Evolutionary conservation across 495 filamentous ascomycete genomes (phyloP), one percentile per base, ranked within the genome.

Genomic region (Extremus antarcticus): DNA sequence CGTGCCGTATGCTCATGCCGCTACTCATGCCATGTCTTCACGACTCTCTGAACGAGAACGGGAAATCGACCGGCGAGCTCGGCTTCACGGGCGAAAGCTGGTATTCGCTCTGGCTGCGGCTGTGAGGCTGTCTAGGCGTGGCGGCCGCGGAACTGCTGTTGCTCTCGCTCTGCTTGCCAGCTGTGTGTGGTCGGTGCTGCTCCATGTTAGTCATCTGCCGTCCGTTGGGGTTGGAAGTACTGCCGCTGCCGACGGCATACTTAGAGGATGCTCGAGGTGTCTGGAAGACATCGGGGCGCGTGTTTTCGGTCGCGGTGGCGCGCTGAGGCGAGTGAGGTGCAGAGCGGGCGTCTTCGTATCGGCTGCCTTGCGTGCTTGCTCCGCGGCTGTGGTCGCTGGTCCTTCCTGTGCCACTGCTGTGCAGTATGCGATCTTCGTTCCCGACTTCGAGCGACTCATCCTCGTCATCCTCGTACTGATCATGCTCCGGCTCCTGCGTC

Each of bases 101-200:
- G 3, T 55, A 45, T 16, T 60, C 58, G 58, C 58, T 60, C 20
- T 49, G 35, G 43, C 58, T 60, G 16, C 58, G 58, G 15, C 47
- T 40, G 53, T 60, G 58, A 1, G 51, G 10, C 48, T 21, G 40
- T 15, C n/a, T 20, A 8, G 46, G 46, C 20, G 32, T 50, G 19
- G 29, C 15, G 4, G 23, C 19, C 8, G 19, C 47, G 13, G 47
- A 9, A 25, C 10, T 7, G 47, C 19, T 32, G 16, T 16, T 32
- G 16, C 17, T 19, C 2, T 15, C 2, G 1, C 7, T 25, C 23
- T 45, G 39, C 1, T 54, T 39, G 17, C 47, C 57, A 3, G 57
- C 47, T 7, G 57, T 55, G 19, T 40, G 7, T n/a, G 52, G 57
- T 1, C 51, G 45, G 22, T 47, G n/a, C n/a, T n/a, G n/a, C n/a